Conservation (phyloP, 2,329 filamentous ascomycete species). For the Colletotrichum sp. region DNA sequence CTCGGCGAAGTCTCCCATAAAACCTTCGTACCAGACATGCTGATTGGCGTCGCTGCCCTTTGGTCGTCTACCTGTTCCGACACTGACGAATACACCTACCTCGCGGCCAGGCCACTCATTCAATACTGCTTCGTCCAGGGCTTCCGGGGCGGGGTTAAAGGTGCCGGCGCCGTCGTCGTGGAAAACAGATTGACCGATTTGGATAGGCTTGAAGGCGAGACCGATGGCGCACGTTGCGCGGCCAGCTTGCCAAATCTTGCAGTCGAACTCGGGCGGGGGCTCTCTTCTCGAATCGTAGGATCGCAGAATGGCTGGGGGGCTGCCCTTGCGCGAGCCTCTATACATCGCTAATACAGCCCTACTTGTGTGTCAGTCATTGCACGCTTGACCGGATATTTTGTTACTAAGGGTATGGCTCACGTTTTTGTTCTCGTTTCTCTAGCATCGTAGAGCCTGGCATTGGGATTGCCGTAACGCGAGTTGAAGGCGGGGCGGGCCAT, state of each 20-base stretch:
- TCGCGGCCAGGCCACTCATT: constrained; percentile 97
- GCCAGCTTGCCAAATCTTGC: constrained; percentile 96
- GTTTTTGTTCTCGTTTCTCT: constrained; percentile 89
- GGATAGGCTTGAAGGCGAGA: constrained; percentile 93
- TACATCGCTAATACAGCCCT: constrained; percentile 92
- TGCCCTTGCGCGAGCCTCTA: constrained; percentile 76
- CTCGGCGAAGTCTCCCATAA: constrained; percentile 91
- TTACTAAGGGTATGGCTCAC: constrained; percentile 56
- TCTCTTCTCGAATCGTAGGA: constrained; percentile 97
- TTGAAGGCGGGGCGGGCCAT: constrained; percentile 57
- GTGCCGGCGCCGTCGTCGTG: constrained; percentile 91
- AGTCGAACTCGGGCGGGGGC: constrained; percentile 88
- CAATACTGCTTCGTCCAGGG: constrained; percentile 86
- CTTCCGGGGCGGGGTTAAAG: constrained; percentile 87
- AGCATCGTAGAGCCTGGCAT: constrained; percentile 87
- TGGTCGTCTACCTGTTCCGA: constrained; percentile 90
- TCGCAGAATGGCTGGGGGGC: constrained; percentile 76
- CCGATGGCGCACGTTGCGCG: constrained; percentile 92
- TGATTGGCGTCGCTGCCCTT: constrained; percentile 69
- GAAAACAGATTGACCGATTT: constrained; percentile 91
- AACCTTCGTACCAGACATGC: constrained; percentile 91
- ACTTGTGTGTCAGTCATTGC: constrained; percentile 5
- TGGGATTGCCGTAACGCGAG: constrained; percentile 76
- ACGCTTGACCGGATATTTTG: neutral
- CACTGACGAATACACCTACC: constrained; percentile 87